Evolutionary conservation across 2,329 filamentous ascomycete genomes (phyloP), one percentile per base, ranked within the genome.

Genomic region (Leptodontidium sp.): DNA sequence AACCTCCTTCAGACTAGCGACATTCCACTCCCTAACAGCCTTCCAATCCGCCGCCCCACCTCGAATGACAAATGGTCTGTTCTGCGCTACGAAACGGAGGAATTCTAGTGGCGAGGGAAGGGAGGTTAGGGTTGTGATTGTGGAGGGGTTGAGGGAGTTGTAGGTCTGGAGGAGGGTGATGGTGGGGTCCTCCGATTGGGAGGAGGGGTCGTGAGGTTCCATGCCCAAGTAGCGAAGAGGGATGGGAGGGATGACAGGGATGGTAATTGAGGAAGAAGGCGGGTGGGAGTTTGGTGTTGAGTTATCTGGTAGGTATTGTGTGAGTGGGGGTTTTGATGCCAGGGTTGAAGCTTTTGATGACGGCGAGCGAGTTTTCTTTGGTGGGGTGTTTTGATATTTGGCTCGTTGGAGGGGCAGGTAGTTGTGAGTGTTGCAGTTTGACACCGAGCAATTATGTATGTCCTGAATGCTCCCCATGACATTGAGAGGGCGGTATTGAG

Each of bases 41-140:
- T 82, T 81, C 91, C 92, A 95, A 45, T 84, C 79, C 0, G 76
- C 76, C 1, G 91, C 91, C 2, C 85, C 91, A 9, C 84, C 81
- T 47, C 90, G 85, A 35, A 94, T 82, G 2, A 95, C 86, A 74
- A 95, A 94, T 0, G 93, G 93, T 0, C 88, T 86, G 77, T 95
- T 96, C 45, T 83, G 85, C 17, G 90, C 85, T 24, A 94, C 91
- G 79, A 89, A 91, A 75, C 91, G 87, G 88, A 94, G 91, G 77
- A 95, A 95, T 76, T 94, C 90, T 6, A 96, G 85, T 0, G 93
- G 87, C 35, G 89, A 92, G 4, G 93, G 93, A 61, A 90, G 87
- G 52, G 86, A 82, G 15, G 82, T 53, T 2, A 94, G 83, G 73
- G 89, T 88, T 57, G 91, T 86, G 67, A 94, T 83, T 17, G 76